These are phyloP conservation scores for Botrytis fragariae DNA, from an alignment of 2,329 filamentous ascomycete species.

Conservation along the genomic window DNA sequence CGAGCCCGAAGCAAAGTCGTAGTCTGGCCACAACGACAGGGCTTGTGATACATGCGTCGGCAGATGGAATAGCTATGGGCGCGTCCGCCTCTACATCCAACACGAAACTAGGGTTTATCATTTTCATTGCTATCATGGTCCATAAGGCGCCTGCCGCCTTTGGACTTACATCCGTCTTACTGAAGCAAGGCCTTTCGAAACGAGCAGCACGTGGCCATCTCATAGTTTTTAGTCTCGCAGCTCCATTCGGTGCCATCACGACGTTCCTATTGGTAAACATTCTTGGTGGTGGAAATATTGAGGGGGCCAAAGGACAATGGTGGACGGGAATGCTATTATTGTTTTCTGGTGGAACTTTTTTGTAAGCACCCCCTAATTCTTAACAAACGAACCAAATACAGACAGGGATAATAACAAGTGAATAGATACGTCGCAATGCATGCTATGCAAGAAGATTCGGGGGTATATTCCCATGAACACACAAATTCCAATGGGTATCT, in stretches of 20 bases:
- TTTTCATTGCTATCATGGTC: conserved; percentile 95
- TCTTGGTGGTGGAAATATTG: conserved; percentile 60
- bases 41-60: conserved; percentile 91
- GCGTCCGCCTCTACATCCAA: conserved; percentile 77
- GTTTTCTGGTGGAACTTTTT: conserved; percentile 94
- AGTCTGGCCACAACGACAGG: conserved; percentile 84
- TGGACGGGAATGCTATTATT: conserved; percentile 89
- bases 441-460: conserved; percentile 79
- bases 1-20: conserved; percentile 56
- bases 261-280: conserved; percentile 81
- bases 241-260: conserved; percentile 77
- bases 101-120: conserved; percentile 78
- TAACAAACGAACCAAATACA: background rate
- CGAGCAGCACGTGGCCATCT: conserved; percentile 80
- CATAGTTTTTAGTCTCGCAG: conserved; percentile 86
- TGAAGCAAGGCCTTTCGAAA: conserved; percentile 90
- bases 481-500: conserved; percentile 52
- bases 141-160: conserved; percentile 97
- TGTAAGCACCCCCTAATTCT: conserved; percentile 58
- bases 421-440: conserved; percentile 95
- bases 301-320: conserved; percentile 61
- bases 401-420: conserved; percentile 28
- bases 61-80: conserved; percentile 93
- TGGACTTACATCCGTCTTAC: conserved; percentile 81
- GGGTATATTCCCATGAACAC: conserved; percentile 43